Conservation (phyloP, 257 asterid genomes). For the Lantana camara region DNA sequence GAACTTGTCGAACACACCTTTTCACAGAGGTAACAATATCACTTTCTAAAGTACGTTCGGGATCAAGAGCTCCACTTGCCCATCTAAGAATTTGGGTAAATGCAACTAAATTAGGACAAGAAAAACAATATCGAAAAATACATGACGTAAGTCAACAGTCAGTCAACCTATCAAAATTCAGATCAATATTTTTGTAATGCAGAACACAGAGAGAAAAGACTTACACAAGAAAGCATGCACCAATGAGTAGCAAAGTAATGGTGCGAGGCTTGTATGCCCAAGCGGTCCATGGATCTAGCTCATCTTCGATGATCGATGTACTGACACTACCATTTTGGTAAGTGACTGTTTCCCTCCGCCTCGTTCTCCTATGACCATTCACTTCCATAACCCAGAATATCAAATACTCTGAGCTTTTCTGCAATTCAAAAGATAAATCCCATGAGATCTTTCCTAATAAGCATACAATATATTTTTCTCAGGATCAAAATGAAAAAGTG, state of each 20-base stretch:
- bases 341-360: constrained; percentile 42
- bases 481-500: not conserved
- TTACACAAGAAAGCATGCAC: constrained; percentile 97
- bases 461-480: not conserved
- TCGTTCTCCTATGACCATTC: constrained; percentile 53
- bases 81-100: constrained; percentile 51
- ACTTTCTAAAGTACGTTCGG: constrained; percentile 57
- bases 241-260: constrained; percentile 72
- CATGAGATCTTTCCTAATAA: constrained; percentile 8
- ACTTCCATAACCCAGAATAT: constrained; percentile 57
- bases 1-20: constrained; percentile 52
- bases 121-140: not conserved
- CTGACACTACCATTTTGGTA: constrained; percentile 66
- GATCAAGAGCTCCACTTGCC: constrained; percentile 96
- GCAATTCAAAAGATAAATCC: constrained; percentile 26
- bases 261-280: constrained; percentile 98
- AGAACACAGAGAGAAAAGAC: constrained; percentile 24
- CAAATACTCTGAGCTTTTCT: constrained; percentile 35
- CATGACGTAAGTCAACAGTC: constrained; percentile 7
- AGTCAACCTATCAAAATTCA: constrained; percentile 8
- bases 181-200: not conserved
- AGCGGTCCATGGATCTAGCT: constrained; percentile 96
- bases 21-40: constrained; percentile 71
- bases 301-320: constrained; percentile 53
- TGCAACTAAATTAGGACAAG: constrained; percentile 1